These are phyloP conservation scores for Pterula multifida DNA, from an alignment of 1,284 basidiomycete species.

Conservation along the genomic window DNA sequence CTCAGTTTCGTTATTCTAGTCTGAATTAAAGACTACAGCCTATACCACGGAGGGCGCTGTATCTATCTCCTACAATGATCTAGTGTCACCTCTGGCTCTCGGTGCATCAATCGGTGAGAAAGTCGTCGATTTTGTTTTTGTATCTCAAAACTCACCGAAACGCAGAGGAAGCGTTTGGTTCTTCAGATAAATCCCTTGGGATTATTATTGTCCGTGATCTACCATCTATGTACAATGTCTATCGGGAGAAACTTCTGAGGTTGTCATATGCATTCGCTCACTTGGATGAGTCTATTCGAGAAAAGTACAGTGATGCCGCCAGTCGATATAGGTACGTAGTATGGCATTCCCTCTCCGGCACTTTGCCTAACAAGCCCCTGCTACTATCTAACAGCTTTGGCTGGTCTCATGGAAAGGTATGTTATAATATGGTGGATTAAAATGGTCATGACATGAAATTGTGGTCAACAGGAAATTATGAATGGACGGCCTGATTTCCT, in stretches of 20 bases:
- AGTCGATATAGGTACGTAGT: constrained; percentile 57
- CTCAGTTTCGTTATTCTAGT: too few relatives aligned
- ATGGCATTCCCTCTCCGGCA: not conserved
- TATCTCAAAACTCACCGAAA: constrained; percentile 3
- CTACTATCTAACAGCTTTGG: constrained; percentile 52
- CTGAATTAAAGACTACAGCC: constrained; percentile 18
- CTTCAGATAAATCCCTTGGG: constrained; percentile 60
- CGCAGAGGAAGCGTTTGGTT: constrained; percentile 74
- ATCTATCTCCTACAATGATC: constrained; percentile 55
- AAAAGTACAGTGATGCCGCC: constrained; percentile 55
- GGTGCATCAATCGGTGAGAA: constrained; percentile 47
- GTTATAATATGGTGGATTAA: constrained; percentile 5
- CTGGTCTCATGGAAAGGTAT: constrained; percentile 86
- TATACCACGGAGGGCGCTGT: constrained; percentile 48
- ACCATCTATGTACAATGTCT: constrained; percentile 46
- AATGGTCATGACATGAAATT: not conserved
- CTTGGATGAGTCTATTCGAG: constrained; percentile 50
- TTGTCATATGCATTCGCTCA: constrained; percentile 66
- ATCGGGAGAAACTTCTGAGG: constrained; percentile 61
- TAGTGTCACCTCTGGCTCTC: constrained; percentile 50
- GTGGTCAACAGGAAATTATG: constrained; percentile 67
- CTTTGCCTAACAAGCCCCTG: not conserved
- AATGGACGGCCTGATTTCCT: constrained; percentile 83
- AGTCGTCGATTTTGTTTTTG: constrained; percentile 2
- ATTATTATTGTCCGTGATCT: constrained; percentile 76